Percentiles rank a stretch among this genome's conserved stretches.
Evolutionary conservation across 2,329 filamentous ascomycete genomes (phyloP).

Genomic region (Talaromyces sp.): DNA sequence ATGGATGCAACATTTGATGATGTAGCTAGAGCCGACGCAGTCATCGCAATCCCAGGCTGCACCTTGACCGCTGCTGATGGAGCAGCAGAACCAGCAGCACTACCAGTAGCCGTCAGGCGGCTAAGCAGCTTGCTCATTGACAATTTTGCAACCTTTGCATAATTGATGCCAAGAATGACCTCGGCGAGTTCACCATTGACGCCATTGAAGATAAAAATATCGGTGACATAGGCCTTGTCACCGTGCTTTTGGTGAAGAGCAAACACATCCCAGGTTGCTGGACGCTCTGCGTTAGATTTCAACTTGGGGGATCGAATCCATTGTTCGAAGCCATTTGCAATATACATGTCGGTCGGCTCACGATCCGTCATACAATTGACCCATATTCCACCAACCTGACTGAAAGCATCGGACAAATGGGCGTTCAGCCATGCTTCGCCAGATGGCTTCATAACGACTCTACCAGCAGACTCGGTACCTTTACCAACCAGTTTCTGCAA

Average conservation of each 20-base stretch:
- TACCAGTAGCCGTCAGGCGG: constrained; percentile 22
- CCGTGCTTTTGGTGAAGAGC: constrained; percentile 22
- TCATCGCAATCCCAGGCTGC: not conserved
- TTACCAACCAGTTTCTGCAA: constrained; percentile 22
- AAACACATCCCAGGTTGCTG: constrained; percentile 24
- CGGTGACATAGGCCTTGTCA: constrained; percentile 23
- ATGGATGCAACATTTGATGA: not conserved
- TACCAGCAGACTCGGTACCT: constrained; percentile 23
- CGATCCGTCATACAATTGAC: constrained; percentile 30
- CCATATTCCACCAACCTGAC: constrained; percentile 33
- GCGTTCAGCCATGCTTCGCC: constrained; percentile 25
- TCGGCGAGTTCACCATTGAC: constrained; percentile 22
- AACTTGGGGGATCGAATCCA: constrained; percentile 21
- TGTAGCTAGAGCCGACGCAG: not conserved
- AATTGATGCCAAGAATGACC: constrained; percentile 30
- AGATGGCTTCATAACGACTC: constrained; percentile 18
- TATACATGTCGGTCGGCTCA: constrained; percentile 26
- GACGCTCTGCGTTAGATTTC: constrained; percentile 3
- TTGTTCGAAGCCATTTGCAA: constrained; percentile 28
- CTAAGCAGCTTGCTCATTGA: constrained; percentile 25
- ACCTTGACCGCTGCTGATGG: not conserved
- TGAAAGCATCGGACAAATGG: constrained; percentile 28
- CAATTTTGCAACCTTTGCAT: constrained; percentile 22
- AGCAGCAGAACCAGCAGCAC: not conserved
- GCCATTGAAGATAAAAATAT: constrained; percentile 30